A percentile compares a stretch with the other conserved stretches of the same genome.
Conservation (phyloP, 345 rosid species). For the Gynandropsis gynandra region DNA sequence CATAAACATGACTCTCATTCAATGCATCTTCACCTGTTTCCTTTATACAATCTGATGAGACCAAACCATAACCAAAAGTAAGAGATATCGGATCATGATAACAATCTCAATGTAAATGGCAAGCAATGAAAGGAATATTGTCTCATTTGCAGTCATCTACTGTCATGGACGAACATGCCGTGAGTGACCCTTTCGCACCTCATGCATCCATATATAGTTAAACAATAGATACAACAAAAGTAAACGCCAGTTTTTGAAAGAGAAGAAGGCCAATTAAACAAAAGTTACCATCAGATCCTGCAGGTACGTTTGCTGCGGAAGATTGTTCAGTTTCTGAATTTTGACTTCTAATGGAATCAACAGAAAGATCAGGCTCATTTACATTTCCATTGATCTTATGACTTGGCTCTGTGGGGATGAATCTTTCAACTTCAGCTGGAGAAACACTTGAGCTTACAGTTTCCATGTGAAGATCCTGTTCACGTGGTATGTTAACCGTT, state of each 20-base stretch:
- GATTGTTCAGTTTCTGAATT: slow-evolving; percentile 13
- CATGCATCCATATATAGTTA: too few species aligned
- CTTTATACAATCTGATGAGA: slow-evolving; percentile 24
- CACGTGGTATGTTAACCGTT: slow-evolving; percentile 22
- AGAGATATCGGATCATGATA: too few species aligned
- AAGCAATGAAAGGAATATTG: not conserved
- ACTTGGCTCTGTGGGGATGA: slow-evolving; percentile 15
- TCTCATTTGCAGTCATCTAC: too few species aligned
- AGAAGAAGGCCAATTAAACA: not conserved
- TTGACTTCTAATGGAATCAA: slow-evolving; percentile 19
- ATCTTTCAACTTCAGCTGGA: slow-evolving; percentile 21
- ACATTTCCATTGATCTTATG: slow-evolving; percentile 8
- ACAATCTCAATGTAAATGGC: too few species aligned
- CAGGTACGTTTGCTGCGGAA: slow-evolving; percentile 16
- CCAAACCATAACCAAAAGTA: slow-evolving; percentile 14
- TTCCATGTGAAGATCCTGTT: slow-evolving; percentile 25
- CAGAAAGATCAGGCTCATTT: not conserved
- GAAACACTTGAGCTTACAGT: slow-evolving; percentile 22
- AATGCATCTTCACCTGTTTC: slow-evolving; percentile 18
- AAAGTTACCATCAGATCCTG: slow-evolving; percentile 25
- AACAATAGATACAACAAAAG: too few species aligned
- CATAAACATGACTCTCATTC: slow-evolving; percentile 18
- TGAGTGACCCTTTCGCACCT: too few species aligned
- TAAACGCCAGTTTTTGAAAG: not conserved
- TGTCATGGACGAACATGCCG: too few species aligned